phyloP scores from a whole-genome alignment of 225 moss, liverwort and hornwort genomes.

The Antitrichia curtipendula region DNA sequence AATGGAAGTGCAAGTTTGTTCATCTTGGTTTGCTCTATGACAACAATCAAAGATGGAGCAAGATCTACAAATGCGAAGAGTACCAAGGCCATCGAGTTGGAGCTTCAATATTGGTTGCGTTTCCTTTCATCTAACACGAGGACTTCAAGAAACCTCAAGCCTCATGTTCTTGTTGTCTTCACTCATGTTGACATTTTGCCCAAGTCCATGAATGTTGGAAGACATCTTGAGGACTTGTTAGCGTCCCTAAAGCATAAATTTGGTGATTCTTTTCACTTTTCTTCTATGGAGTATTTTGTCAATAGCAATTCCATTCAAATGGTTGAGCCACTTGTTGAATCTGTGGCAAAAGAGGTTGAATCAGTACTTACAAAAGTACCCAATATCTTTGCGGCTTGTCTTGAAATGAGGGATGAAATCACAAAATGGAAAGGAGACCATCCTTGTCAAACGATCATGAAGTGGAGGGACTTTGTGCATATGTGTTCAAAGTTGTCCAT shows the following conservation, averaged over 20 bases:
- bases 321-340: neutral
- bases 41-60: neutral
- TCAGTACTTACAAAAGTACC: neutral
- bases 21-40: neutral
- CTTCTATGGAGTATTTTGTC: neutral
- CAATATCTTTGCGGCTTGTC: too few species aligned
- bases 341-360: neutral
- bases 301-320: neutral
- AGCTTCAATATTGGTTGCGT: neutral
- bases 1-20: neutral
- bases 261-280: neutral
- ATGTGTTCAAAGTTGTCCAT: too few species aligned
- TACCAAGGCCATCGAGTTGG: neutral
- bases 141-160: neutral
- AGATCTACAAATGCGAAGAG: neutral
- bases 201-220: neutral
- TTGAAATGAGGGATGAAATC: neutral
- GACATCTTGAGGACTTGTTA: neutral
- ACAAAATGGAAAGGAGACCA: neutral
- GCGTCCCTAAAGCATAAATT: rapidly evolving
- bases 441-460: neutral
- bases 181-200: neutral
- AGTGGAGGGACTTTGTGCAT: neutral
- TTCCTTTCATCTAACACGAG: neutral
- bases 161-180: neutral